A percentile compares a stretch with the other conserved stretches of the same genome.
phyloP scores from a whole-genome alignment of 192 early-diverging fungal species.

The Neocallimastix lanati region DNA sequence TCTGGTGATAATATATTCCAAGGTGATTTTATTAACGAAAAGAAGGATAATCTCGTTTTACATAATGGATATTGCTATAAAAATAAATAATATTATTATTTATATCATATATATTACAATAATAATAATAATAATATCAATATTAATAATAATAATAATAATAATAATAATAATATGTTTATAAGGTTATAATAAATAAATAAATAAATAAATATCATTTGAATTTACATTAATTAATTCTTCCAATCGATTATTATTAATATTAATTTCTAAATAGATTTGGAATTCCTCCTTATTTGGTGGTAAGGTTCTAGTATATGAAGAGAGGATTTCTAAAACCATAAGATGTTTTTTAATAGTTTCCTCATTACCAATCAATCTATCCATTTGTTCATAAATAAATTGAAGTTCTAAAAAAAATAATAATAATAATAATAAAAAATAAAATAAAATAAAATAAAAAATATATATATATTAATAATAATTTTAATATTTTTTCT shows the following conservation, averaged over 20 bases:
- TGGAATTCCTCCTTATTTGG: conserved; percentile 7
- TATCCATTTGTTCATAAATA: conserved; percentile 27
- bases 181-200: no score
- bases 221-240: conserved; percentile 20
- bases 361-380: conserved; percentile 20
- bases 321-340: conserved; percentile 28
- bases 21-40: conserved; percentile 23
- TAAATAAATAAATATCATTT: no score
- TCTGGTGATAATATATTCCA: conserved; percentile 29
- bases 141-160: no score
- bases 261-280: not conserved
- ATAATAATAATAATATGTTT: no score
- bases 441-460: no score
- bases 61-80: conserved; percentile 14
- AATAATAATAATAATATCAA: no score
- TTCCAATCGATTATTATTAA: not conserved
- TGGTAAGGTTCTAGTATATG: conserved; percentile 20
- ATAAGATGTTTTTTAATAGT: conserved; percentile 12
- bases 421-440: no score
- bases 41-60: conserved; percentile 39
- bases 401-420: conserved; percentile 35
- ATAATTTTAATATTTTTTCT: not conserved
- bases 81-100: not conserved
- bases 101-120: not conserved
- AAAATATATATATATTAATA: no score